These are phyloP conservation scores for Lithocarpus polystachyus DNA, from an alignment of 306 rosid genomes.

Conservation along the genomic window DNA sequence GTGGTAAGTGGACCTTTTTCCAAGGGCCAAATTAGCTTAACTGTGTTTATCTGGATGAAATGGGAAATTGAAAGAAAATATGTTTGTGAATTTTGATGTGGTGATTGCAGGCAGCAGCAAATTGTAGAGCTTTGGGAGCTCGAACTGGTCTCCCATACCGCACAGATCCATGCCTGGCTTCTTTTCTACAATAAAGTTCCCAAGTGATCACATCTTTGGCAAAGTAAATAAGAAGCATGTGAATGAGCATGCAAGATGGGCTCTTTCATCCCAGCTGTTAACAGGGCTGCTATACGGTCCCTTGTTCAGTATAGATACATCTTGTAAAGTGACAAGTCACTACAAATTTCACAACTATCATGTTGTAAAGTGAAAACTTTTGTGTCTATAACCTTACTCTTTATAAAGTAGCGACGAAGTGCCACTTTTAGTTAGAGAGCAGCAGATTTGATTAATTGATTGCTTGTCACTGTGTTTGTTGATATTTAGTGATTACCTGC, in stretches of 20 bases:
- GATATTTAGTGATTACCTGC: no score
- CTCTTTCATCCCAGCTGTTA: background rate
- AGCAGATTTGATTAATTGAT: background rate
- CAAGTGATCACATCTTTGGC: background rate
- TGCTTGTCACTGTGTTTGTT: background rate
- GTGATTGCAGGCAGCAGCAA: conserved; percentile 68
- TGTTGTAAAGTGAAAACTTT: no score
- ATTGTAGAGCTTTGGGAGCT: conserved; percentile 88
- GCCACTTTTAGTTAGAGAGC: background rate
- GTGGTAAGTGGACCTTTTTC: conserved; percentile 52
- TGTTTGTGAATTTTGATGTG: conserved; percentile 11
- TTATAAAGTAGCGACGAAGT: background rate
- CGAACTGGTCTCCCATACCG: conserved; percentile 73
- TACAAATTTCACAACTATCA: no score
- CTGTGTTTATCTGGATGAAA: background rate
- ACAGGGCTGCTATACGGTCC: background rate
- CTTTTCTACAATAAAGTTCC: conserved; percentile 34
- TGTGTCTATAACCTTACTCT: no score
- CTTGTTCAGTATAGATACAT: background rate
- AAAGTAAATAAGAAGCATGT: background rate
- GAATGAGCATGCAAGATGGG: background rate
- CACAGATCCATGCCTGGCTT: conserved; percentile 62
- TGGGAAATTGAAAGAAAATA: background rate
- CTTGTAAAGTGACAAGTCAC: no score
- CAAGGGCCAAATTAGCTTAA: background rate